Evolutionary conservation across 306 rosid species (phyloP), one percentile per base, ranked within the genome.

Genomic region (Gillenia trifoliata): DNA sequence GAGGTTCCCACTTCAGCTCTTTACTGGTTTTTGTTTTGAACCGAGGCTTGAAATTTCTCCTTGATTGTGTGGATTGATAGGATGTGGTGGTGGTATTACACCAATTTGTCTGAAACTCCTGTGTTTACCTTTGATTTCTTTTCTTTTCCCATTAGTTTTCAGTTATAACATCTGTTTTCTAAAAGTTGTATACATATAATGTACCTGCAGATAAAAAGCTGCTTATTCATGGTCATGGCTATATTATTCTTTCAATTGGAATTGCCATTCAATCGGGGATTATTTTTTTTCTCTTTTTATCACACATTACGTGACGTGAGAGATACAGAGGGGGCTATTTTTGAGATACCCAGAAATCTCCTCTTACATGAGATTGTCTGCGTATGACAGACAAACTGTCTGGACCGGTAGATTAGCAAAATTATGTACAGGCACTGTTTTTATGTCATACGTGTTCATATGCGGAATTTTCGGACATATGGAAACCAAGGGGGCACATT

Each of bases 11-110:
- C 90, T 95, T 66, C 99, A 95, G 88, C 91, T 95, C 34, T 95
- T 95, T 68, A 86, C 93, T 38, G 99, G 99, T 22, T 95, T 95
- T 78, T 90, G 97, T 88, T 95, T 95, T 5, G 98, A 92, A 77
- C 99, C 99, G 8, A 83, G 98, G 85, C 99, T 95, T 68, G 90
- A 90, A 81, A 77, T 88, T 77, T 73, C 88, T 78, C 98, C 99
- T 16, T 94, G 83, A 87, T 68, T 55, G 29, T 78, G 49, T 75
- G 40, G 70, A 75, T 72, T 81, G 40, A 69, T 33, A 34, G 11
- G 43, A 69, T 43, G 26, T 56, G 22, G 50, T 20, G 73, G 86
- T 80, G 82, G 69, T 73, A 25, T 47, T 82, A 66, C 67, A 45
- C 73, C 59, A 17, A 20, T 65, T 72, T 70, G 56, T 61, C 83